Evolutionary conservation across 2,329 filamentous ascomycete species (phyloP), one percentile per base, ranked within the genome.

Genomic region (Apiospora saccharicola): DNA sequence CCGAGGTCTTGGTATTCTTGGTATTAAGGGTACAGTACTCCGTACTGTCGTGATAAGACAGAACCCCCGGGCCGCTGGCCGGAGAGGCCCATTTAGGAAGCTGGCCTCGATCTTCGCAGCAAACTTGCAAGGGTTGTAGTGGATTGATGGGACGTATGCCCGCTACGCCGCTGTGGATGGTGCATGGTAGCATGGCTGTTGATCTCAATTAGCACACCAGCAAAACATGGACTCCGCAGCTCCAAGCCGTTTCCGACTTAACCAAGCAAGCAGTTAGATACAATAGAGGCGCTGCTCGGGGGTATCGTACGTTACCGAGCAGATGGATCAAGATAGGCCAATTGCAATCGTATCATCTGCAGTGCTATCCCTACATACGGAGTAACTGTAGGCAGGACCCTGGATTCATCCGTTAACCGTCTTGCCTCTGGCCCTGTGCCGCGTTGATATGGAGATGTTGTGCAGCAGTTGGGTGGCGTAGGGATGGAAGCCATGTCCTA

Each of bases 1-100:
- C 57, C 34, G 22, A 64, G 34, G 57, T 64, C 34, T 64, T 64
- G 57, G 57, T 41, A 64, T 64, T 41, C 57, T 64, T 64, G 57
- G 30, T 41, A 64, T 1, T 41, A 41, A 41, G 57, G 37, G 34
- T 30, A 61, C 53, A n/a, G 7, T 64, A 41, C 16, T 34, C 16
- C 46, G 51, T 57, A 57, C 30, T 41, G 57, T 41, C 8, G 57
- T 64, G 57, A 64, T 64, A 64, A 41, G 57, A 64, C 57, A 64
- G 3, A 34, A 22, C 57, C 57, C 30, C 34, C 57, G 57, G 57
- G 34, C 57, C 57, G 57, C 57, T 41, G 16, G 30, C 34, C 57
- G 22, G 57, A 64, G 57, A 64, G 30, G 12, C 57, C 57, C 34
- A n/a, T 41, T 41, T 64, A 64, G 57, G 57, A 64, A 41, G 57